These are phyloP conservation scores for Kodamaea sagamina DNA, from an alignment of 805 yeast species.

Conservation along the genomic window DNA sequence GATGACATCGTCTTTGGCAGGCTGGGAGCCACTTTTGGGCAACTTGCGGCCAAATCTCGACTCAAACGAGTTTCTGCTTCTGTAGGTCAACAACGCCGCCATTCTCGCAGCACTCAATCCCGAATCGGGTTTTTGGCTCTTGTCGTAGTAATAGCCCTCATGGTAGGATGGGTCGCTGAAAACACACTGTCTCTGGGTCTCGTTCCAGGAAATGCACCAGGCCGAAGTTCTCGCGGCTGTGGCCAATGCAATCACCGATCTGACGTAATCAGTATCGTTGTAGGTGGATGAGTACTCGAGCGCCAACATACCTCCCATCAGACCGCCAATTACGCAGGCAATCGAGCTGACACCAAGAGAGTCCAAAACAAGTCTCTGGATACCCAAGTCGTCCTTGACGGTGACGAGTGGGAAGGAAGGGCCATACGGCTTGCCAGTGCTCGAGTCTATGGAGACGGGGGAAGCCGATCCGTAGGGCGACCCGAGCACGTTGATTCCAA, in stretches of 20 bases:
- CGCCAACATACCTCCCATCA: slow-evolving; percentile 98
- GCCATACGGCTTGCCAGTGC: slow-evolving; percentile 76
- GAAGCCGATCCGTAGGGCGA: slow-evolving; percentile 96
- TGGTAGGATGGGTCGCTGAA: slow-evolving; percentile 92
- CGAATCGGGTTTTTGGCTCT: slow-evolving; percentile 66
- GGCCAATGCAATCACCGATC: slow-evolving; percentile 77
- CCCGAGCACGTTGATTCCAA: slow-evolving; percentile 91
- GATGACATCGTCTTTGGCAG: slow-evolving; percentile 22
- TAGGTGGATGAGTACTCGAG: slow-evolving; percentile 75
- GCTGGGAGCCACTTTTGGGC: slow-evolving; percentile 21
- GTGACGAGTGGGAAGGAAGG: slow-evolving; percentile 95
- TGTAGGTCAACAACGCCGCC: slow-evolving; percentile 91
- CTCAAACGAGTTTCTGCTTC: slow-evolving; percentile 91
- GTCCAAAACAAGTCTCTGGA: slow-evolving; percentile 78
- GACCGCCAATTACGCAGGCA: slow-evolving; percentile 91
- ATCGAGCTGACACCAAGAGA: slow-evolving; percentile 74
- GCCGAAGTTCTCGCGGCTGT: slow-evolving; percentile 95
- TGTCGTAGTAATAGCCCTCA: slow-evolving; percentile 79
- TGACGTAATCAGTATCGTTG: slow-evolving; percentile 67
- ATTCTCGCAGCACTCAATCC: slow-evolving; percentile 97
- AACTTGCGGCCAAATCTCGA: slow-evolving; percentile 82
- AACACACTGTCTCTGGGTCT: slow-evolving; percentile 94
- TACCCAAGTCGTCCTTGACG: slow-evolving; percentile 85
- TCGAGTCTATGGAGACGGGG: slow-evolving; percentile 80
- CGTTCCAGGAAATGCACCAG: slow-evolving; percentile 99